Percentiles rank a stretch among this genome's conserved stretches.
These are phyloP conservation scores for Globisporangium cederbergense DNA, from an alignment of 352 stramenopile genomes.

Conservation along the genomic window DNA sequence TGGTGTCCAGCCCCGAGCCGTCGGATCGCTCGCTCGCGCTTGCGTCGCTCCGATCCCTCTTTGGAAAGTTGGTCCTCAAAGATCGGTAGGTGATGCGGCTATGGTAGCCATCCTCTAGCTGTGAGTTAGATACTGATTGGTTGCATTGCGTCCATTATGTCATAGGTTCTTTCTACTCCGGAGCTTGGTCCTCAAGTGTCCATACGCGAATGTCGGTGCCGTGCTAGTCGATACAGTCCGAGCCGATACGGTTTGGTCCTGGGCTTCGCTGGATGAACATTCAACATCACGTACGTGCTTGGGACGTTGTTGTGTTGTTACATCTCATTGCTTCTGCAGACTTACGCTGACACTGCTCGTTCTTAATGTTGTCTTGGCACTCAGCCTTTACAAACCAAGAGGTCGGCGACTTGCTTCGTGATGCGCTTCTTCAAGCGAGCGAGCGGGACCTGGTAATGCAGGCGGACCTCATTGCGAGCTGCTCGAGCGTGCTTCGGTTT, in stretches of 20 bases:
- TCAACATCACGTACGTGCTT: slow-evolving; percentile 29
- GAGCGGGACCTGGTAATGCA: slow-evolving; percentile 61
- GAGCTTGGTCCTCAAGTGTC: slow-evolving; percentile 46
- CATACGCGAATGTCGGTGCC: slow-evolving; percentile 68
- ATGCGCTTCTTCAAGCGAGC: slow-evolving; percentile 35
- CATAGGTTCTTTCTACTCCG: slow-evolving; percentile 48
- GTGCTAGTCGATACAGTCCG: slow-evolving; percentile 64
- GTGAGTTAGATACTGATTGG: neutral
- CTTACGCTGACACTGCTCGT: neutral
- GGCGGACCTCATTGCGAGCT: slow-evolving; percentile 62
- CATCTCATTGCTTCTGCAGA: neutral
- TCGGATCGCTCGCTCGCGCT: slow-evolving; percentile 39
- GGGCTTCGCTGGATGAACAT: slow-evolving; percentile 23
- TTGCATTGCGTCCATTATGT: neutral
- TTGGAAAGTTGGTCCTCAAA: slow-evolving; percentile 30
- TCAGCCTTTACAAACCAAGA: slow-evolving; percentile 15
- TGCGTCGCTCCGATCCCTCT: slow-evolving; percentile 29
- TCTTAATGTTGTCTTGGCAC: neutral
- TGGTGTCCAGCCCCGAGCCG: slow-evolving; percentile 56
- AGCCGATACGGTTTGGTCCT: slow-evolving; percentile 36
- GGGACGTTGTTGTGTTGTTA: neutral
- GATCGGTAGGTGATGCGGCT: slow-evolving; percentile 27
- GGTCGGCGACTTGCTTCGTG: slow-evolving; percentile 29
- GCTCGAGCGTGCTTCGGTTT: slow-evolving; percentile 62
- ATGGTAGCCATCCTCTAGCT: neutral